A percentile compares a stretch with the other conserved stretches of the same genome.
Evolutionary conservation across 768 basidiomycete genomes (phyloP).

Genomic region (Candolleomyces eurysporus): DNA sequence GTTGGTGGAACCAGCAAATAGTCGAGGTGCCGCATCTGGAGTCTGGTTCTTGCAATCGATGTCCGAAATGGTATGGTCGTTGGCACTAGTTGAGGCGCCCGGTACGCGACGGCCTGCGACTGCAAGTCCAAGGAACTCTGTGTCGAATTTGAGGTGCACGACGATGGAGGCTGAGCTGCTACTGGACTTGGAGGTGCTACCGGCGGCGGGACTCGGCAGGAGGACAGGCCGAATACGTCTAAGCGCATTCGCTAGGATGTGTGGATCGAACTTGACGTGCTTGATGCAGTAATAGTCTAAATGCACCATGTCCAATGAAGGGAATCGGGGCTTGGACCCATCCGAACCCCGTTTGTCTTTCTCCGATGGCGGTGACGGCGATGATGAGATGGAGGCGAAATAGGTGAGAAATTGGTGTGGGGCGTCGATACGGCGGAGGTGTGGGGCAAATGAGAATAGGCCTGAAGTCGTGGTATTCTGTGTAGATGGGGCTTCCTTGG

Average conservation of each 20-base stretch:
- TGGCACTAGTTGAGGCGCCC: too few species aligned
- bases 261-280: not conserved
- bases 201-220: not conserved
- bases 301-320: not conserved
- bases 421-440: not conserved
- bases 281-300: constrained; percentile 1
- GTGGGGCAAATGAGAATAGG: not conserved
- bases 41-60: not conserved
- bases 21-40: not conserved
- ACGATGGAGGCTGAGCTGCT: not conserved
- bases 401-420: not conserved
- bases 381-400: not conserved
- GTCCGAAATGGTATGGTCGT: too few species aligned
- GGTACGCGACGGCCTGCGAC: not conserved
- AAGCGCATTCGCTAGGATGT: not conserved
- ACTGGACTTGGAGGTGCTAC: not conserved
- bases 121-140: not conserved
- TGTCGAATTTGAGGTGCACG: constrained; percentile 3
- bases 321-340: not conserved
- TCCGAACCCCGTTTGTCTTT: not conserved
- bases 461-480: not conserved
- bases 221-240: not conserved
- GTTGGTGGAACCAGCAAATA: too few species aligned
- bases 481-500: not conserved
- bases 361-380: not conserved